These are phyloP conservation scores for Tephrocybe sp. DNA, from an alignment of 768 basidiomycete genomes.

Conservation along the genomic window DNA sequence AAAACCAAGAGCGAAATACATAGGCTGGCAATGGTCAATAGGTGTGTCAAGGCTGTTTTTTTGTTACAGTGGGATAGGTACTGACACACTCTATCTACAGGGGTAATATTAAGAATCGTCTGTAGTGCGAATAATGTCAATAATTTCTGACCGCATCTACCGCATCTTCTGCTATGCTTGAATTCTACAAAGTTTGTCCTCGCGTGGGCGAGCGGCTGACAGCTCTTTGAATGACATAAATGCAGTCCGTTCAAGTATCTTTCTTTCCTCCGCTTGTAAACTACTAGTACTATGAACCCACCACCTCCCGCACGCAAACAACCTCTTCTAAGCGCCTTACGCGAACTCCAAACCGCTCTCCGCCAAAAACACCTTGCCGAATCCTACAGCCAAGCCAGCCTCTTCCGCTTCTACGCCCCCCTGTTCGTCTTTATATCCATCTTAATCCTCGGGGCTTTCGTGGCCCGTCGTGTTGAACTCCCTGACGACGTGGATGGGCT, in stretches of 20 bases:
- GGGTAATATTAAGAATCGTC: conserved; percentile 17
- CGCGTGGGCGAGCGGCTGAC: too few species aligned
- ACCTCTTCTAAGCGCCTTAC: not conserved
- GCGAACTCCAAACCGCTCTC: conserved; percentile 9
- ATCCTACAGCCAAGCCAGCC: conserved; percentile 4
- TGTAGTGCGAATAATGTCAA: not conserved
- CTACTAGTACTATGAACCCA: not conserved
- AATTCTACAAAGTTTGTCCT: too few species aligned
- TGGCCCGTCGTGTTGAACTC: conserved; percentile 8
- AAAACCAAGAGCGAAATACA: conserved; percentile 65
- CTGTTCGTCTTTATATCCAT: conserved; percentile 11
- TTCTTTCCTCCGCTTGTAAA: too few species aligned
- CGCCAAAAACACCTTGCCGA: conserved; percentile 4
- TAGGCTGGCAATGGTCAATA: conserved; percentile 71
- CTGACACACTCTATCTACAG: not conserved
- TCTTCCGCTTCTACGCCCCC: conserved; percentile 16
- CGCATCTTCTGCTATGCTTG: too few species aligned
- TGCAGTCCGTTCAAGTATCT: not conserved
- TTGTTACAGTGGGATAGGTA: not conserved
- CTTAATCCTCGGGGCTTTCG: conserved; percentile 5
- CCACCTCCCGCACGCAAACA: not conserved
- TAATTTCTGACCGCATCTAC: too few species aligned
- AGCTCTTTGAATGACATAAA: not conserved
- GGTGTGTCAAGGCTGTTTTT: conserved; percentile 45
- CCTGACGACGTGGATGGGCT: not conserved